Conservation (phyloP, 2,329 filamentous ascomycete genomes). For the Arachnopeziza araneosa region DNA sequence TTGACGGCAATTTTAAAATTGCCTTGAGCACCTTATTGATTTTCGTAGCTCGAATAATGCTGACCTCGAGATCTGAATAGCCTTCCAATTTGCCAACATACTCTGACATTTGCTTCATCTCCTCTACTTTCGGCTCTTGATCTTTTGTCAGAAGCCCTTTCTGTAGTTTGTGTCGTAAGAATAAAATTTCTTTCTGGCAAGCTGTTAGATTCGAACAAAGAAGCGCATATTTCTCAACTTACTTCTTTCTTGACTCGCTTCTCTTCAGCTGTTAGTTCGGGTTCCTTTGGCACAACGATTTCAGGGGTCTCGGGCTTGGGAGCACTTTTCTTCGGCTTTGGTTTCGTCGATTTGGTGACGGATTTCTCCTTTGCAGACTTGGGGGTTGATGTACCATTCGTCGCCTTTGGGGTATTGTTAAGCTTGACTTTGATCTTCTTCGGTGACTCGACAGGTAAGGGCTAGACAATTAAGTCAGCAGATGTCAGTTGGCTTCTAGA, state of each 20-base stretch:
- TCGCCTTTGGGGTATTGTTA: slow-evolving; percentile 62
- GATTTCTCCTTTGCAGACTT: slow-evolving; percentile 31
- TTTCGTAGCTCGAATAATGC: slow-evolving; percentile 86
- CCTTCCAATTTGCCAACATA: slow-evolving; percentile 77
- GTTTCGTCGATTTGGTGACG: slow-evolving; percentile 35
- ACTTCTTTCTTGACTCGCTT: slow-evolving; percentile 55
- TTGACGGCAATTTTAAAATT: slow-evolving; percentile 74
- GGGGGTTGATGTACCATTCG: slow-evolving; percentile 42
- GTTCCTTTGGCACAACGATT: slow-evolving; percentile 46
- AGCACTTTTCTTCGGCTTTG: slow-evolving; percentile 47
- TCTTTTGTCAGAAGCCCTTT: slow-evolving; percentile 87
- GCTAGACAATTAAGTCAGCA: slow-evolving; percentile 2
- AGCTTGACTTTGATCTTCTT: slow-evolving; percentile 49
- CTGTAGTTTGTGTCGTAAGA: slow-evolving; percentile 89
- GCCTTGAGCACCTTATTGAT: slow-evolving; percentile 98
- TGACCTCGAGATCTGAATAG: slow-evolving; percentile 75
- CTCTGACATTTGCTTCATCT: slow-evolving; percentile 74
- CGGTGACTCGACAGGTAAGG: background rate
- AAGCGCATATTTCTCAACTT: slow-evolving; percentile 22
- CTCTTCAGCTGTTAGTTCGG: slow-evolving; percentile 53
- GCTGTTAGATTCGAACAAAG: slow-evolving; percentile 31
- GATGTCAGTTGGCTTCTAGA: slow-evolving; percentile 1
- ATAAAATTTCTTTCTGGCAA: slow-evolving; percentile 70
- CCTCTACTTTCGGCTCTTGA: slow-evolving; percentile 76
- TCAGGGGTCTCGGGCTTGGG: slow-evolving; percentile 51